phyloP scores from a whole-genome alignment of 306 rosid genomes.

The Cicer judaicum region DNA sequence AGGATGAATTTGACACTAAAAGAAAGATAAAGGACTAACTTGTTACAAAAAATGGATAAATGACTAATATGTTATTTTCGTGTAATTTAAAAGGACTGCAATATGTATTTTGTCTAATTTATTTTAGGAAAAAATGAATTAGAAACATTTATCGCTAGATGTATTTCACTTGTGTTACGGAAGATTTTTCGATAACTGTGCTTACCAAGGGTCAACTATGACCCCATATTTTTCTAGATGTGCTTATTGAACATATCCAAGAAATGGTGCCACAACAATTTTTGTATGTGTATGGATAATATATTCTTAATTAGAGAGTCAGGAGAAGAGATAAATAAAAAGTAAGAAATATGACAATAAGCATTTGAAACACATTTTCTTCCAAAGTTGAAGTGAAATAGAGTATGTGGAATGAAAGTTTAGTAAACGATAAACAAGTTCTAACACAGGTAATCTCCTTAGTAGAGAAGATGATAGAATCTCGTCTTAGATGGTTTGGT shows the following conservation, averaged over 20 bases:
- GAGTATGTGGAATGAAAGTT: not conserved
- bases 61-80: too few relatives aligned
- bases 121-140: conserved; percentile 19
- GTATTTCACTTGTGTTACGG: conserved; percentile 1
- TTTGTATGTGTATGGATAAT: not conserved
- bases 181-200: not conserved
- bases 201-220: not conserved
- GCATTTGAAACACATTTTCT: conserved; percentile 2
- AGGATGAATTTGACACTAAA: too few relatives aligned
- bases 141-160: conserved; percentile 1
- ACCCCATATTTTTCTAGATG: not conserved
- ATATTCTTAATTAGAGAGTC: not conserved
- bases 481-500: not conserved
- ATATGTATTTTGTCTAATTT: not conserved
- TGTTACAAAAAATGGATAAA: too few relatives aligned
- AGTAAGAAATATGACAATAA: not conserved
- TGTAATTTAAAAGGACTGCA: too few relatives aligned
- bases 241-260: not conserved
- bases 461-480: conserved; percentile 8
- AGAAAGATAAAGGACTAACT: too few relatives aligned
- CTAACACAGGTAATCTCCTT: not conserved
- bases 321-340: conserved; percentile 8
- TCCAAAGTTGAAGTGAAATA: not conserved
- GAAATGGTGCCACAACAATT: not conserved
- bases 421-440: not conserved